These are phyloP conservation scores for Calonectria hongkongensis DNA, from an alignment of 2,329 filamentous ascomycete species.

Conservation along the genomic window DNA sequence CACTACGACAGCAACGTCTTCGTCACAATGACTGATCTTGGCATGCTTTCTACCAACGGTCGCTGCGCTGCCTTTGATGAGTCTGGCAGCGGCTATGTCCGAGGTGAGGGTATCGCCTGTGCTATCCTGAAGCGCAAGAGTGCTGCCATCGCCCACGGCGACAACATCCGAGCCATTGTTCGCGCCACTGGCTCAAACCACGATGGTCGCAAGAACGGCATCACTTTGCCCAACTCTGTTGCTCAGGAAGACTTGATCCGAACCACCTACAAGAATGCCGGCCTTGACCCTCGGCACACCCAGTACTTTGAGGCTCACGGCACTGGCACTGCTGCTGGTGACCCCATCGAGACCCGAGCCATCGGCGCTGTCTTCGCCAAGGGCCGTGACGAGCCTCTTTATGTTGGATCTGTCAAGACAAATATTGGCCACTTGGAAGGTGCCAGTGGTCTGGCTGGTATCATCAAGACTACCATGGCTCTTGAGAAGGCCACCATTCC, in stretches of 20 bases:
- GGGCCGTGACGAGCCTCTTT: slow-evolving; percentile 32
- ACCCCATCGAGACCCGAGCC: slow-evolving; percentile 70
- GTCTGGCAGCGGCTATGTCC: slow-evolving; percentile 47
- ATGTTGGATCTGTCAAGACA: slow-evolving; percentile 50
- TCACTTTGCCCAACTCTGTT: slow-evolving; percentile 58
- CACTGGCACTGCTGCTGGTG: slow-evolving; percentile 71
- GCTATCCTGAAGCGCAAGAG: slow-evolving; percentile 44
- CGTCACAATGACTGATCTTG: slow-evolving; percentile 52
- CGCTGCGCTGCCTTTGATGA: slow-evolving; percentile 60
- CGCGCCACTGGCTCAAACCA: slow-evolving; percentile 34
- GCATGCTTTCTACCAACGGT: slow-evolving; percentile 54
- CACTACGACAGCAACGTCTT: slow-evolving; percentile 47
- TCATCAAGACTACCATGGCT: slow-evolving; percentile 52
- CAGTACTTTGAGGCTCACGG: slow-evolving; percentile 68
- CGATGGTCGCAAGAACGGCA: slow-evolving; percentile 50
- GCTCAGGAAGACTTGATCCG: slow-evolving; percentile 38
- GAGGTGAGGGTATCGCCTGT: slow-evolving; percentile 50
- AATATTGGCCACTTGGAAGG: slow-evolving; percentile 54
- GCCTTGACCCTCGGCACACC: slow-evolving; percentile 43
- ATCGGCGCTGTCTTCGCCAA: slow-evolving; percentile 56
- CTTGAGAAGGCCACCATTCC: slow-evolving; percentile 49
- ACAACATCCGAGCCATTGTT: slow-evolving; percentile 37
- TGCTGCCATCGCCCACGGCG: slow-evolving; percentile 30
- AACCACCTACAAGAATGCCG: slow-evolving; percentile 37
- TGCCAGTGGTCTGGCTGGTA: slow-evolving; percentile 47